Conservation (phyloP, 768 basidiomycete genomes). For the Panaeolus papilionaceus region DNA sequence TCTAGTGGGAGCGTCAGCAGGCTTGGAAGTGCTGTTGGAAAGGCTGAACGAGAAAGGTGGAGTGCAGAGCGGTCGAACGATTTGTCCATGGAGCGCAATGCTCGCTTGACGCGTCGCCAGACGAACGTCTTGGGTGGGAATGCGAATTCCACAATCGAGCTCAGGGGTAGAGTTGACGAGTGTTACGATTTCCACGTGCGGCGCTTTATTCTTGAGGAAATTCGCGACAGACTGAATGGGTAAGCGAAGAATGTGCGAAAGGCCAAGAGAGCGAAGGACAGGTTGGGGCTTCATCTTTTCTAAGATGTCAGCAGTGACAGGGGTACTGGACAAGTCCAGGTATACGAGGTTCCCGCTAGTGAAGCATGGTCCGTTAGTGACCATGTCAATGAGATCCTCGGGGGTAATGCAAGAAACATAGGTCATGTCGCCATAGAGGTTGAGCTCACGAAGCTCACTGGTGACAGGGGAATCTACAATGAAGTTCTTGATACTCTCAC, state of each 20-base stretch:
- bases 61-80: conserved; percentile 83
- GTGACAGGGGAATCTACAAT: conserved; percentile 73
- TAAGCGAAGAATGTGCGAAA: conserved; percentile 84
- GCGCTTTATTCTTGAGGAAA: conserved; percentile 73
- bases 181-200: conserved; percentile 86
- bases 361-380: conserved; percentile 83
- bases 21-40: conserved; percentile 34
- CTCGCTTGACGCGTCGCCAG: conserved; percentile 67
- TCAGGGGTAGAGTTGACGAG: conserved; percentile 79
- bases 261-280: conserved; percentile 83
- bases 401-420: conserved; percentile 75
- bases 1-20: conserved; percentile 63
- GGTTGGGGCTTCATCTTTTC: conserved; percentile 67
- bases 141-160: conserved; percentile 61
- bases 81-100: conserved; percentile 74
- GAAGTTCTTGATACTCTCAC: conserved; percentile 77
- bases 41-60: conserved; percentile 77
- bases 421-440: conserved; percentile 88
- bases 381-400: conserved; percentile 69
- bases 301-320: conserved; percentile 65
- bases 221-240: conserved; percentile 66
- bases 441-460: conserved; percentile 71
- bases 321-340: conserved; percentile 88
- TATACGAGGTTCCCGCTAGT: conserved; percentile 75
- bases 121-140: conserved; percentile 42